These are phyloP conservation scores for Entoloma clypeatum DNA, from an alignment of 1,284 basidiomycete genomes.

Conservation along the genomic window DNA sequence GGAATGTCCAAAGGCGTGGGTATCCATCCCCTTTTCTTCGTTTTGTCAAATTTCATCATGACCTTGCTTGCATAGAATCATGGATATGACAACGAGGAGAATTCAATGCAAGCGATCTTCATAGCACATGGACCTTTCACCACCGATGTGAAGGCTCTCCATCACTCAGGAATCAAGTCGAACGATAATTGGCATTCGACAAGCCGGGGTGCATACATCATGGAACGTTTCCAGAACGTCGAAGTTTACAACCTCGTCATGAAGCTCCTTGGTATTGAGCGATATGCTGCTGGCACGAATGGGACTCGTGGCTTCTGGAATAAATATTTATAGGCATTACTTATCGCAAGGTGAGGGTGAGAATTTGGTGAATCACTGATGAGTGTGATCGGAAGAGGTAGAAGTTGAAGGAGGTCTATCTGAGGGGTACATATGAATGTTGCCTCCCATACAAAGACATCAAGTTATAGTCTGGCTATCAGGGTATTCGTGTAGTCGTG, in stretches of 20 bases:
- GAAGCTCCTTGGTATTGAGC: constrained; percentile 66
- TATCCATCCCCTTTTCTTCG: constrained; percentile 15
- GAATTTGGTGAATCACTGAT: too few species aligned
- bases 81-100: constrained; percentile 76
- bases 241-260: constrained; percentile 83
- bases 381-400: too few species aligned
- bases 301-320: constrained; percentile 82
- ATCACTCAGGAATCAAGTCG: constrained; percentile 28
- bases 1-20: constrained; percentile 75
- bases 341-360: too few species aligned
- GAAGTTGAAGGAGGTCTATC: too few species aligned
- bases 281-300: constrained; percentile 61
- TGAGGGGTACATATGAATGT: too few species aligned
- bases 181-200: constrained; percentile 66
- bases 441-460: too few species aligned
- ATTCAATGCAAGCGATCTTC: constrained; percentile 86
- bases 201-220: constrained; percentile 61
- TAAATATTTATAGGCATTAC: constrained; percentile 67
- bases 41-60: constrained; percentile 1
- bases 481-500: too few species aligned
- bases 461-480: too few species aligned
- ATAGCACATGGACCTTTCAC: constrained; percentile 88
- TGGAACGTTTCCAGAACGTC: constrained; percentile 79
- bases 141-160: constrained; percentile 54
- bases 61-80: constrained; percentile 52